A percentile compares a stretch with the other conserved stretches of the same genome.
Evolutionary conservation across 2,329 filamentous ascomycete genomes (phyloP).

Genomic region (Diaporthe vexans): DNA sequence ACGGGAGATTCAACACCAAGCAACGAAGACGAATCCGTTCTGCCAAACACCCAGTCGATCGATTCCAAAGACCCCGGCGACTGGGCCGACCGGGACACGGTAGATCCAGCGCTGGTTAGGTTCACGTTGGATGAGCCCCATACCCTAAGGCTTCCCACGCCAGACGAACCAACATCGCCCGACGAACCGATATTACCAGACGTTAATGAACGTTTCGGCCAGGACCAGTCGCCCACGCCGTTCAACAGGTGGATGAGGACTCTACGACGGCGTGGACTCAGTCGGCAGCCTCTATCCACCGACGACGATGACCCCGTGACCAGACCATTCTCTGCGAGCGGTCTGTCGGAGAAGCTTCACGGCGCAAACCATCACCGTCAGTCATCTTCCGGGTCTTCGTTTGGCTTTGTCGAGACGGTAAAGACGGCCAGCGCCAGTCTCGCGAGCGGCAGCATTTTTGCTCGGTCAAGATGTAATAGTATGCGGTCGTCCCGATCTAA

Average conservation of each 20-base stretch:
- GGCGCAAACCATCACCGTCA: conserved; percentile 60
- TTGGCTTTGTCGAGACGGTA: conserved; percentile 83
- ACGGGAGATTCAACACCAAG: background rate
- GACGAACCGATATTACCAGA: background rate
- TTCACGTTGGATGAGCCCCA: conserved; percentile 39
- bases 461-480: conserved; percentile 69
- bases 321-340: conserved; percentile 49
- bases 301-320: conserved; percentile 50
- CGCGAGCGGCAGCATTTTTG: conserved; percentile 77
- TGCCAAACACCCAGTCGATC: background rate
- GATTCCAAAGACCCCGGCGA: conserved; percentile 29
- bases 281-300: conserved; percentile 54
- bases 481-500: conserved; percentile 67
- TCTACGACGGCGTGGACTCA: conserved; percentile 70
- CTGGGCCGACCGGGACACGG: conserved; percentile 39
- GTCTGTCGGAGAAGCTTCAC: conserved; percentile 41
- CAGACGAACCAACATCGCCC: background rate
- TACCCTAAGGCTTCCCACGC: conserved; percentile 1
- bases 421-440: conserved; percentile 86
- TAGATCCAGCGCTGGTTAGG: conserved; percentile 39
- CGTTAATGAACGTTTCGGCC: background rate
- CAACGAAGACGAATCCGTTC: background rate
- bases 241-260: conserved; percentile 83
- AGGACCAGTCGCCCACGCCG: conserved; percentile 52
- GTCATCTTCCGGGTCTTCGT: conserved; percentile 80